Base-by-base conservation (phyloP, 2,329 filamentous ascomycete species). In the Emericellopsis atlantica region DNA sequence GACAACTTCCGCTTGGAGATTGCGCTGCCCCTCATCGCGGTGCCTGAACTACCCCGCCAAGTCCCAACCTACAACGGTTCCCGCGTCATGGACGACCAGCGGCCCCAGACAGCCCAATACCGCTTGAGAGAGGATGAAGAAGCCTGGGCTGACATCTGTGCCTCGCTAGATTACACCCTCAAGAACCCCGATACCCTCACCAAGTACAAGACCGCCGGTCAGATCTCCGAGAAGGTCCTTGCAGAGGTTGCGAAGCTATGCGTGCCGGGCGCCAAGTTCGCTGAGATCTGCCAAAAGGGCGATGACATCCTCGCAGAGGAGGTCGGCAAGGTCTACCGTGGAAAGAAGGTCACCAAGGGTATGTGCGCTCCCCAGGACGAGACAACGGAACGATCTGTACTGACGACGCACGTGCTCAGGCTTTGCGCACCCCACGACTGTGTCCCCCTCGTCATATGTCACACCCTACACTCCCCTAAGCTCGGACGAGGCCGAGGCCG, bases 191-290 rank as follows among this genome's bases (percentile, higher is more conserved):
- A 93, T 63, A 95, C 88, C 55, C 76, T 98, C 55, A 96, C 92
- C 68, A 98, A 96, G 76, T 96, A 96, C 77, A 96, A 95, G 81
- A 89, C 84, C 50, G 92, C 92, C 43, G 90, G 85, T 48, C 75
- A 84, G 61, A 96, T 98, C 66, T 92, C 90, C 40, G 86, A 95
- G 64, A 95, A 90, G 71, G 90, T 94, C 52, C 79, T 98, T 52
- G 86, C 88, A 54, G 82, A 83, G 53, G 90, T 98, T 50, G 69
- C 74, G 45, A 70, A 75, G 61, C 70, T 81, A 48, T 78, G 86
- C 60, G 73, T 84, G 46, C 83, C 90, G 48, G 90, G 87, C 53
- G 84, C 82, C 64, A 95, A 94, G 74, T 87, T 96, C 56, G 76
- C 96, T 54, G 81, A 87, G 54, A 77, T 98, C 64, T 98, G 92